Percentiles rank a stretch among this genome's conserved stretches.
These are phyloP conservation scores for Candida vaughaniae DNA, from an alignment of 805 yeast genomes.

Conservation along the genomic window DNA sequence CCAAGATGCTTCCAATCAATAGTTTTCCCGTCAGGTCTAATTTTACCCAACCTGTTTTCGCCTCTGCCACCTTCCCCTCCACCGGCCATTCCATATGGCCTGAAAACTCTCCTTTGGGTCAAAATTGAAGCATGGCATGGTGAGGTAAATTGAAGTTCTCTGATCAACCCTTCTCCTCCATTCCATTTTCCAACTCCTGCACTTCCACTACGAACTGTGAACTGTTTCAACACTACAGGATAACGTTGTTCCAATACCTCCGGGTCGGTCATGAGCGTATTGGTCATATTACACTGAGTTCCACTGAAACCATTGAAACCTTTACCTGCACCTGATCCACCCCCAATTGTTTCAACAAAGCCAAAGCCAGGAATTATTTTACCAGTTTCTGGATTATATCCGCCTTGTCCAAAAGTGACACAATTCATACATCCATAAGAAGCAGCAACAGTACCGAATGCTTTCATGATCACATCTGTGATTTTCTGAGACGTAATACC, in stretches of 20 bases:
- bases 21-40: slow-evolving; percentile 19
- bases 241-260: slow-evolving; percentile 22
- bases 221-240: slow-evolving; percentile 18
- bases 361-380: slow-evolving; percentile 17
- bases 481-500: slow-evolving; percentile 19
- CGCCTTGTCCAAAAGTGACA: slow-evolving; percentile 20
- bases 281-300: slow-evolving; percentile 47
- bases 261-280: slow-evolving; percentile 23
- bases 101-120: slow-evolving; percentile 21
- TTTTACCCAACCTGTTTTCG: slow-evolving; percentile 31
- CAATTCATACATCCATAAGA: slow-evolving; percentile 21
- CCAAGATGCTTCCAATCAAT: slow-evolving; percentile 31
- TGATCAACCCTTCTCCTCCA: slow-evolving; percentile 22
- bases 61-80: slow-evolving; percentile 35
- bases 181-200: slow-evolving; percentile 21
- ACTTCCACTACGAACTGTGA: slow-evolving; percentile 15
- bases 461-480: slow-evolving; percentile 21
- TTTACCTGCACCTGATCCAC: slow-evolving; percentile 20
- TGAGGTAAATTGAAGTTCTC: slow-evolving; percentile 20
- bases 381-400: slow-evolving; percentile 15
- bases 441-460: slow-evolving; percentile 19
- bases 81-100: slow-evolving; percentile 32
- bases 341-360: slow-evolving; percentile 19
- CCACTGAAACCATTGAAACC: slow-evolving; percentile 29
- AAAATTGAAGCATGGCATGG: slow-evolving; percentile 20